Evolutionary conservation across 805 yeast genomes (phyloP), one percentile per base, ranked within the genome.

Genomic region (Starmerella vaccinii): DNA sequence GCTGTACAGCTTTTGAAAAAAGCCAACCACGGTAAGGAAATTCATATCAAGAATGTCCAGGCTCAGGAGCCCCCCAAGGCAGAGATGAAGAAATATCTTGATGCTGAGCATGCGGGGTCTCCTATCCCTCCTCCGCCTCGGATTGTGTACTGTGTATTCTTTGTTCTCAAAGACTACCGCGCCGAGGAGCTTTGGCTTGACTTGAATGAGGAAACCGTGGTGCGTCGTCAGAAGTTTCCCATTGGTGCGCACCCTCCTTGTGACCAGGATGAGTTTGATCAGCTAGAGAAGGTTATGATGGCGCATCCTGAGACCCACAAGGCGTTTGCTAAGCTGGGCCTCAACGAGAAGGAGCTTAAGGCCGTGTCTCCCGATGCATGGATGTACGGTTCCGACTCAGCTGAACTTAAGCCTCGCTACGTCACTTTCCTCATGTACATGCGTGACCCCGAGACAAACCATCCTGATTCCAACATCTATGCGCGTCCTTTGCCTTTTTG

Each of bases 281-380:
- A 18, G 4, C 16, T 54, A 6, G 59, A 53, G 47, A 43, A 18
- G 21, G 29, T 49, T 37, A 52, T 59, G 55, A 41, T 56, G 53
- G 77, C 83, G 66, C 97, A 92, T 68, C 97, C 97, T n/a, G 97
- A 89, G 71, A 84, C 90, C 51, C 86, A 83, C 50, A 75, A 80
- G 46, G 88, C 90, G 56, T 74, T 92, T 69, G 87, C 84, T 66
- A 96, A 89, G 65, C 96, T 97, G 12, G 88, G 59, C 5, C 50
- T 58, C 19, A 51, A 54, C 18, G 55, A 50, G 21, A 51, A 52
- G 29, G 51, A 47, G 26, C 32, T 57, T 52, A 49, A 53, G 52
- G 49, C 47, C 16, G 53, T 59, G 5, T 44, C 57, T 5, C 61
- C 63, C 15, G 63, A 59, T 27, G 57, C 58, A 48, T 84, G 95